phyloP scores from a whole-genome alignment of 2,329 filamentous ascomycete genomes.

The Fusarium sp. region DNA sequence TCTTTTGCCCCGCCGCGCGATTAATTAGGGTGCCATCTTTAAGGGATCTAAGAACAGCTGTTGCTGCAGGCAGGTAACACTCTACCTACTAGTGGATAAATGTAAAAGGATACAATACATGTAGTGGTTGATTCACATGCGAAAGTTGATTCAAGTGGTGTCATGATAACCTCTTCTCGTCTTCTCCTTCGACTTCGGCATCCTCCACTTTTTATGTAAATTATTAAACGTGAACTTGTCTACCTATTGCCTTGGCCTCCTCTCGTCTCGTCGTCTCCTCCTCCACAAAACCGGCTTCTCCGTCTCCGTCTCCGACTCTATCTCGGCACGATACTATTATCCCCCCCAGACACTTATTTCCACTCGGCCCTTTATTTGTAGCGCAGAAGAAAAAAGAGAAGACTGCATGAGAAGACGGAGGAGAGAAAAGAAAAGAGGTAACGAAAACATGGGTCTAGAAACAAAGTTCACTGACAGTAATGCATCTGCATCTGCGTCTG shows the following conservation, averaged over 20 bases:
- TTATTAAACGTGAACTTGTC: constrained; percentile 4
- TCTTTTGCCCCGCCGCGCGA: constrained; percentile 20
- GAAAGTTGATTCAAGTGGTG: constrained; percentile 10
- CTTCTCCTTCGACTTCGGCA: constrained; percentile 1
- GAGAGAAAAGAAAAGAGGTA: background rate
- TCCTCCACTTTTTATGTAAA: constrained; percentile 24
- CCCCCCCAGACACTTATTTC: constrained; percentile 10
- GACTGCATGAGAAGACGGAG: background rate
- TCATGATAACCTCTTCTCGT: constrained; percentile 9
- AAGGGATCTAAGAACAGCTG: constrained; percentile 23
- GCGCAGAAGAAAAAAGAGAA: background rate
- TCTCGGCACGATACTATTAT: background rate
- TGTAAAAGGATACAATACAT: constrained; percentile 1
- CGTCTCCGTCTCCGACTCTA: constrained; percentile 16
- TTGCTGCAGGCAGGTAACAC: constrained; percentile 12
- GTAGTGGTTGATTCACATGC: background rate
- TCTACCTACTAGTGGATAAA: constrained; percentile 14
- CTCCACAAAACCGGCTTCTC: constrained; percentile 15
- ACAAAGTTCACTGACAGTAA: background rate
- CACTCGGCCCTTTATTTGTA: constrained; percentile 31
- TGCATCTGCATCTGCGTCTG: too few relatives aligned
- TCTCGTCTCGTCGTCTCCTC: constrained; percentile 1
- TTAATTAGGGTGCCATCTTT: background rate
- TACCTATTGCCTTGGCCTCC: too few relatives aligned
- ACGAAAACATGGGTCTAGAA: background rate